phyloP scores from a whole-genome alignment of 306 rosid species.

The Cucurbita argyrosperma region DNA sequence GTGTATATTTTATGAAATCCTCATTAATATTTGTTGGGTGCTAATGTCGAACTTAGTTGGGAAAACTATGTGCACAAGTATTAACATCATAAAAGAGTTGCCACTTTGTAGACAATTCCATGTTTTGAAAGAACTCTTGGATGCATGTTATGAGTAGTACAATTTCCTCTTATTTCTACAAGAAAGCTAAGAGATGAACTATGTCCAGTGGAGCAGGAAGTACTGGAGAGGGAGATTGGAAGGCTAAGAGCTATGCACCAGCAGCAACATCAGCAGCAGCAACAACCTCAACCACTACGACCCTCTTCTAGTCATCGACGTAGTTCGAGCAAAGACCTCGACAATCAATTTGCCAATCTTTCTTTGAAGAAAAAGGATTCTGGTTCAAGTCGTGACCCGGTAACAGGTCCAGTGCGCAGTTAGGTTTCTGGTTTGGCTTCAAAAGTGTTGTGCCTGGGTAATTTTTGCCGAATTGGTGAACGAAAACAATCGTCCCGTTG shows the following conservation, averaged over 20 bases:
- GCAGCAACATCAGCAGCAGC: constrained; percentile 47
- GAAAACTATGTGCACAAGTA: background rate
- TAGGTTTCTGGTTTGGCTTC: constrained; percentile 27
- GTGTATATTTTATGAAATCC: background rate
- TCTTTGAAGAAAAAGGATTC: constrained; percentile 78
- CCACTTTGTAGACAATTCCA: background rate
- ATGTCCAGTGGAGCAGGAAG: constrained; percentile 96
- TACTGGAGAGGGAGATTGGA: constrained; percentile 92
- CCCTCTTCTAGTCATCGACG: constrained; percentile 78
- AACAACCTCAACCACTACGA: constrained; percentile 20
- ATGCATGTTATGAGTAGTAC: background rate
- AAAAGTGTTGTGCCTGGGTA: constrained; percentile 24
- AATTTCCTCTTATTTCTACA: background rate
- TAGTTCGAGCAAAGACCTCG: constrained; percentile 78
- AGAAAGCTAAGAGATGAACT: constrained; percentile 26
- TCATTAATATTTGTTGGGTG: background rate
- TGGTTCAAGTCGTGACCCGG: constrained; percentile 64
- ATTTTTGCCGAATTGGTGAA: constrained; percentile 12
- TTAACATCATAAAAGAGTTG: background rate
- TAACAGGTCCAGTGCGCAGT: constrained; percentile 58
- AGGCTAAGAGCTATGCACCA: constrained; percentile 65
- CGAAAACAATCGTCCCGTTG: background rate
- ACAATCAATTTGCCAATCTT: constrained; percentile 76
- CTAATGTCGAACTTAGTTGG: background rate
- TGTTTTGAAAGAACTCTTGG: background rate